Conservation (phyloP, 345 rosid genomes). For the Firmiana major region DNA sequence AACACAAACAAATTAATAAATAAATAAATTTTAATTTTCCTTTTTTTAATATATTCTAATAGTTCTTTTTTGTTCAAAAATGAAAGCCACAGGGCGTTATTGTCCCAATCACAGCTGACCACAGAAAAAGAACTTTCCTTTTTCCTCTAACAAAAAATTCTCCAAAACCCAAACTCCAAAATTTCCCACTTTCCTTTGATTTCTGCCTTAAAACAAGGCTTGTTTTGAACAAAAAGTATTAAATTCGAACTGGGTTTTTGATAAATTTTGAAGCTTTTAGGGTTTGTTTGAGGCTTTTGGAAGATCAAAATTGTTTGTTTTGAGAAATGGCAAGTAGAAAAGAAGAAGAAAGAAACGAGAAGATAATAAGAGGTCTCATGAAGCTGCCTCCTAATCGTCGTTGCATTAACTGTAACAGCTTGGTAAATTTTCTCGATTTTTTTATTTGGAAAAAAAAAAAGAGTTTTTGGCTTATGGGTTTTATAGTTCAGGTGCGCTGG, state of each 20-base stretch:
- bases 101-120: constrained; percentile 23
- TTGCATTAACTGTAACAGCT: constrained; percentile 92
- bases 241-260: constrained; percentile 6
- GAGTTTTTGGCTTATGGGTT: neutral
- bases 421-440: constrained; percentile 39
- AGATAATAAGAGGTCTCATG: constrained; percentile 95
- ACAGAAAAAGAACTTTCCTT: neutral
- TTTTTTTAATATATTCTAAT: no score
- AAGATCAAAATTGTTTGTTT: constrained; percentile 8
- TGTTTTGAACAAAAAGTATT: neutral
- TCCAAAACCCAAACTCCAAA: constrained; percentile 7
- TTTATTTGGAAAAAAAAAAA: neutral
- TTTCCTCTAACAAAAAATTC: neutral
- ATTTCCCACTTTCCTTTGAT: neutral
- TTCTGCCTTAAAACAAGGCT: neutral
- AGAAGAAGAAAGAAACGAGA: constrained; percentile 94
- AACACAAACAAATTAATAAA: neutral
- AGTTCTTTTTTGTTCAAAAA: neutral
- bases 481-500: neutral
- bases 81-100: constrained; percentile 14
- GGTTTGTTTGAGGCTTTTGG: constrained; percentile 15
- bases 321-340: constrained; percentile 76
- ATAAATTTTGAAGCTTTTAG: neutral
- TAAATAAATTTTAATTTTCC: no score
- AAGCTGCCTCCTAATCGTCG: constrained; percentile 97